phyloP scores from a whole-genome alignment of 2,329 filamentous ascomycete genomes.

The Nemania serpens region DNA sequence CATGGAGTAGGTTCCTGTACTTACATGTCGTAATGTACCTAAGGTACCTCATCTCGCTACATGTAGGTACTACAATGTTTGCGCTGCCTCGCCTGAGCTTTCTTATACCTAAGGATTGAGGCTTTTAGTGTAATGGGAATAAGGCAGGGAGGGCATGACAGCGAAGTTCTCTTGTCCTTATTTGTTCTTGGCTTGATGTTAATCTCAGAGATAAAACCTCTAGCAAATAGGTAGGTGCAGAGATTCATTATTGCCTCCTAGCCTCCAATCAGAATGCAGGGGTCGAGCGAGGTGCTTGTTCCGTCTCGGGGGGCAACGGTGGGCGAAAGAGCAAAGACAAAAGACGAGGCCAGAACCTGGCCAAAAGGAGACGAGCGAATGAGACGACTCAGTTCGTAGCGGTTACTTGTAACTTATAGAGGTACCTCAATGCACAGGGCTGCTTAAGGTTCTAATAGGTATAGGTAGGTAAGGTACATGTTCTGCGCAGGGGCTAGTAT shows the following conservation, averaged over 20 bases:
- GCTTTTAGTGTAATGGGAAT: neutral
- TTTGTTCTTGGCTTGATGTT: too few species aligned
- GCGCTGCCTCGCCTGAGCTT: neutral
- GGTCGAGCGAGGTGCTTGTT: slow-evolving; percentile 3
- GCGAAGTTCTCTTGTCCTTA: too few species aligned
- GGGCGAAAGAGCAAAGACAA: neutral
- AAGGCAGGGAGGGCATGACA: neutral
- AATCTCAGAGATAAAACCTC: too few species aligned
- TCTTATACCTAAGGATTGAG: neutral
- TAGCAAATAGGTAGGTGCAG: neutral
- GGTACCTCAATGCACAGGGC: too few species aligned
- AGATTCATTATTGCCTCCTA: neutral
- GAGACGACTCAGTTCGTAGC: neutral
- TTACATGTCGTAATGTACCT: too few species aligned
- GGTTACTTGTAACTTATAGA: too few species aligned
- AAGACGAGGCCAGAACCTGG: slow-evolving; percentile 3
- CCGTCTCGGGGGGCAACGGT: slow-evolving; percentile 23
- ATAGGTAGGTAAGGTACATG: too few species aligned
- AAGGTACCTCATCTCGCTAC: too few species aligned
- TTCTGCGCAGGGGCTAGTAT: neutral
- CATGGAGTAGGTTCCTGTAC: too few species aligned
- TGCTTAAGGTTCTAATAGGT: too few species aligned
- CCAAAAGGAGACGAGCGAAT: slow-evolving; percentile 21
- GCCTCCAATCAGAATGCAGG: slow-evolving; percentile 11
- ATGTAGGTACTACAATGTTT: neutral